Conservation (phyloP, 192 early-diverging fungal genomes). For the Coemansia sp. region DNA sequence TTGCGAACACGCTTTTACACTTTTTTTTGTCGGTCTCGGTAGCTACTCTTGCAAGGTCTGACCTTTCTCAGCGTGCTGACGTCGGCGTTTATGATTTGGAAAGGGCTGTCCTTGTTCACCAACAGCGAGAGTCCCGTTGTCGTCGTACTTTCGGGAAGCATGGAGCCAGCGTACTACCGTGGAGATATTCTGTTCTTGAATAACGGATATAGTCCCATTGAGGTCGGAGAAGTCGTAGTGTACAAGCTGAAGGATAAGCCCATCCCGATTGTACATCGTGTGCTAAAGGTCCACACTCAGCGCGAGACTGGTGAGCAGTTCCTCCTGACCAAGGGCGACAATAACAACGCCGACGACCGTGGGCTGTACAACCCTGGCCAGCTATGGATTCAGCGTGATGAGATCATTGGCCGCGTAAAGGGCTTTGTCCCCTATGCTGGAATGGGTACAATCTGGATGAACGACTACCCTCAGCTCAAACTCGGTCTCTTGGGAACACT, state of each 20-base stretch:
- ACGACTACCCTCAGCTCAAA: constrained; percentile 95
- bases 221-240: constrained; percentile 92
- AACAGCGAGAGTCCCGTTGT: constrained; percentile 97
- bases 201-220: constrained; percentile 66
- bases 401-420: constrained; percentile 88
- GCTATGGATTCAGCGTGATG: constrained; percentile 88
- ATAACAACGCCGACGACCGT: constrained; percentile 89
- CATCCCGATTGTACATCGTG: constrained; percentile 96
- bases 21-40: constrained; percentile 2
- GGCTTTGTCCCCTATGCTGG: constrained; percentile 91
- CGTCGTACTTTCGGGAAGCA: constrained; percentile 93
- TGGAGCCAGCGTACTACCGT: constrained; percentile 95
- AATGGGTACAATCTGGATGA: constrained; percentile 95
- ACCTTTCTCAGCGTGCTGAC: constrained; percentile 88
- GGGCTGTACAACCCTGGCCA: constrained; percentile 81
- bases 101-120: constrained; percentile 77
- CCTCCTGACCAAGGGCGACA: constrained; percentile 96
- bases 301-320: constrained; percentile 73
- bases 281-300: constrained; percentile 88
- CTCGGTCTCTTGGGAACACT: constrained; percentile 74
- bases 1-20: not conserved
- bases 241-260: constrained; percentile 86
- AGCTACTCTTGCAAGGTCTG: constrained; percentile 69
- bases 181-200: constrained; percentile 91
- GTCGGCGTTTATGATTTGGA: constrained; percentile 97